Percentiles rank a stretch among this genome's conserved stretches.
Conservation (phyloP, 2,329 filamentous ascomycete species). For the Dendrostoma leiphaemia region DNA sequence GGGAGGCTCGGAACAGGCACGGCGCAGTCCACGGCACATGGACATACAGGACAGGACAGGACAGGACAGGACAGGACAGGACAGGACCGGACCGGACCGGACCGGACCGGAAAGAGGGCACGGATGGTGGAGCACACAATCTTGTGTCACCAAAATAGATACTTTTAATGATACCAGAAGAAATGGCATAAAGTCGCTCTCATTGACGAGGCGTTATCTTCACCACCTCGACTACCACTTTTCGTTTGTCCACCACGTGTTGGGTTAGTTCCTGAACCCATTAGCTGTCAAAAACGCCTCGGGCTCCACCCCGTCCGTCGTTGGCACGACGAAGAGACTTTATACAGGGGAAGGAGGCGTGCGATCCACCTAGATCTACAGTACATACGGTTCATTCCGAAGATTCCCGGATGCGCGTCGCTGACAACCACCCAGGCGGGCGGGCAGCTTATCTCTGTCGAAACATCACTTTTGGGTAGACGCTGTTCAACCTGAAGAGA, state of each 20-base stretch:
- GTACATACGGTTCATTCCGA: not conserved
- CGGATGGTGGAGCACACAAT: constrained; percentile 1
- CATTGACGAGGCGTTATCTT: not conserved
- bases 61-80: not conserved
- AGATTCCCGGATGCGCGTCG: too few relatives aligned
- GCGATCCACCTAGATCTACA: not conserved
- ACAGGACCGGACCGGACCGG: too few relatives aligned
- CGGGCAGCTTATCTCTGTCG: too few relatives aligned
- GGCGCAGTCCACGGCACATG: not conserved
- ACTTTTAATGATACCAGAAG: constrained; percentile 19
- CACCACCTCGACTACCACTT: not conserved
- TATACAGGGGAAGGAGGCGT: not conserved
- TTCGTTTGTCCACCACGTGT: not conserved
- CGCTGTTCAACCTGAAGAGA: too few relatives aligned
- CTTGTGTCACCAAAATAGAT: constrained; percentile 6
- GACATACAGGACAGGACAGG: not conserved
- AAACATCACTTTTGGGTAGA: too few relatives aligned
- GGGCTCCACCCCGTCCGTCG: not conserved
- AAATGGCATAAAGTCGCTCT: constrained; percentile 1
- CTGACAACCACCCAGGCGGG: too few relatives aligned
- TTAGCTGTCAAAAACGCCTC: not conserved
- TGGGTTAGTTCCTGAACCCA: not conserved
- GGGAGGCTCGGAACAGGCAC: constrained; percentile 1
- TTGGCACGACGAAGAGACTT: too few relatives aligned
- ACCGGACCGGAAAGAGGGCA: not conserved